phyloP scores from a whole-genome alignment of 371 early-diverging fungal genomes.

The Rhizopus microsporus region DNA sequence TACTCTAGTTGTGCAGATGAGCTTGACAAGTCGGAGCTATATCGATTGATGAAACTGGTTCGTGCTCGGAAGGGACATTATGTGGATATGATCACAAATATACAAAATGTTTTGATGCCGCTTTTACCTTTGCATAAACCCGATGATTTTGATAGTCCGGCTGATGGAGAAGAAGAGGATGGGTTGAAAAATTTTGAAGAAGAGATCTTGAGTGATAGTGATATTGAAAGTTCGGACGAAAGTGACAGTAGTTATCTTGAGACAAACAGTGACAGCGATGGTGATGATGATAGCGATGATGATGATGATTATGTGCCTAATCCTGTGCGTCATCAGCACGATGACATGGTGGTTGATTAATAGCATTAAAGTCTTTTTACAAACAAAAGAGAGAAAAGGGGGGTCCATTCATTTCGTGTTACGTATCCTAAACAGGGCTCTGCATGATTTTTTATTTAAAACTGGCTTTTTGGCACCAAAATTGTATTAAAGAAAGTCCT shows the following conservation, averaged over 20 bases:
- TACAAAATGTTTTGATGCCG: neutral
- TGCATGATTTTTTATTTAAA: too few relatives aligned
- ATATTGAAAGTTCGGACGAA: neutral
- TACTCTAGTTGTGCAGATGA: conserved; percentile 15
- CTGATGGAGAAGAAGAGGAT: conserved; percentile 3
- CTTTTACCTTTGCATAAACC: neutral
- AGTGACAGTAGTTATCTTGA: conserved; percentile 4
- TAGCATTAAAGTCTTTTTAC: too few relatives aligned
- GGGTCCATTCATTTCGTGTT: too few relatives aligned
- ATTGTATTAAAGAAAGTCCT: too few relatives aligned
- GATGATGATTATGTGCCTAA: neutral
- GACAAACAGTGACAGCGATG: neutral
- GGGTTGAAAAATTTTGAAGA: conserved; percentile 1
- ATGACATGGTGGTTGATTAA: too few relatives aligned
- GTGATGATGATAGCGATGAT: neutral
- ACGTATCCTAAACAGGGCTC: too few relatives aligned
- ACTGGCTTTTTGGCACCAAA: too few relatives aligned
- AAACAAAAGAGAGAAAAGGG: too few relatives aligned
- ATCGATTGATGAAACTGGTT: conserved; percentile 5
- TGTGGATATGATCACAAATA: neutral
- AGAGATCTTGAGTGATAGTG: neutral
- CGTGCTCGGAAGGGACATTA: neutral
- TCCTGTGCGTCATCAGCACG: too few relatives aligned
- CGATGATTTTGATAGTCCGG: neutral
- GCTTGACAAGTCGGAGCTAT: conserved; percentile 8